Conservation (phyloP, 1,284 basidiomycete species). For the Ustilago curta region DNA sequence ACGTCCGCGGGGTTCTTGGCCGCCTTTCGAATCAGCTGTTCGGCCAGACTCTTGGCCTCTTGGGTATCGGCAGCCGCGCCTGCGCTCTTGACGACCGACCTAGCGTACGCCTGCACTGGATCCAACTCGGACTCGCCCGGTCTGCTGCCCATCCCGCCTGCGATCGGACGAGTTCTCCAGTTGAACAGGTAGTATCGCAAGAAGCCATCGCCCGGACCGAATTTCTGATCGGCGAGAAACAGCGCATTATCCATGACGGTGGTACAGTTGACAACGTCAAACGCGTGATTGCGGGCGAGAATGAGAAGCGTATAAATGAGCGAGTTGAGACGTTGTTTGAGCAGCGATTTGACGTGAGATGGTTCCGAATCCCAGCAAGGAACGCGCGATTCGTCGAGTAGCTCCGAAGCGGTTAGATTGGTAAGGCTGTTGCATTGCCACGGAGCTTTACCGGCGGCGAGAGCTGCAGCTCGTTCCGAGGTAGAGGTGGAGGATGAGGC, state of each 20-base stretch:
- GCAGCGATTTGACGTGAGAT: slow-evolving; percentile 74
- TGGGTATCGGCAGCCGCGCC: background rate
- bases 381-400: slow-evolving; percentile 51
- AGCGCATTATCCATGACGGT: slow-evolving; percentile 92
- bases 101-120: slow-evolving; percentile 48
- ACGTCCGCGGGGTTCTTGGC: slow-evolving; percentile 43
- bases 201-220: slow-evolving; percentile 88
- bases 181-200: slow-evolving; percentile 86
- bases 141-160: slow-evolving; percentile 64
- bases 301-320: slow-evolving; percentile 83
- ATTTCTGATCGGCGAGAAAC: slow-evolving; percentile 83
- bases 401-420: slow-evolving; percentile 50
- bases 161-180: slow-evolving; percentile 62
- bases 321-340: slow-evolving; percentile 79
- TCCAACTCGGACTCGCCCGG: slow-evolving; percentile 64
- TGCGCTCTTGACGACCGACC: slow-evolving; percentile 16
- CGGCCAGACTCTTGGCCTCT: slow-evolving; percentile 16
- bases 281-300: slow-evolving; percentile 81
- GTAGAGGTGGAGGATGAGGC: slow-evolving; percentile 18
- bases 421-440: slow-evolving; percentile 57
- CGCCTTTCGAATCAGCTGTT: slow-evolving; percentile 30
- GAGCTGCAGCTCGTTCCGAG: slow-evolving; percentile 31
- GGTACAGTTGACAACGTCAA: slow-evolving; percentile 96
- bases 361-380: slow-evolving; percentile 68
- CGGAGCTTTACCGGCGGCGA: slow-evolving; percentile 19